Conservation (phyloP, 1,139 yeast genomes). For the Geotrichum fermentans region DNA sequence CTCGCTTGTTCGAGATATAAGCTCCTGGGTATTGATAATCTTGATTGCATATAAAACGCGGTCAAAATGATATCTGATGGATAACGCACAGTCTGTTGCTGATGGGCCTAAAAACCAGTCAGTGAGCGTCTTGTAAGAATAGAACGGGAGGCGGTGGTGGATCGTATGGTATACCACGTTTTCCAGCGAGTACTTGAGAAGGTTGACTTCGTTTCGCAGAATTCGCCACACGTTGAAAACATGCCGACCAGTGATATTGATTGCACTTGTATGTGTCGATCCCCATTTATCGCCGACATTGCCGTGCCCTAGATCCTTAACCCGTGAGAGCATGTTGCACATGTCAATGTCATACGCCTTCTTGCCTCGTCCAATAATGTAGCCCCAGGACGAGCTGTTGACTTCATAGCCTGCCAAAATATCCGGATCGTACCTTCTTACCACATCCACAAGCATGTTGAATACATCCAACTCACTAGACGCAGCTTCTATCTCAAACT, state of each 20-base stretch:
- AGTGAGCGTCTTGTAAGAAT: conserved; percentile 48
- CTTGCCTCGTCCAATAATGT: conserved; percentile 61
- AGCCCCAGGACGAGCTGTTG: conserved; percentile 84
- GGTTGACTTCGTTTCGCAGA: conserved; percentile 55
- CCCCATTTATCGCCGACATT: conserved; percentile 77
- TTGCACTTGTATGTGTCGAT: conserved; percentile 66
- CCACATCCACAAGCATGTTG: conserved; percentile 49
- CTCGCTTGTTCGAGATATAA: conserved; percentile 69
- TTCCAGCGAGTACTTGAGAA: conserved; percentile 71
- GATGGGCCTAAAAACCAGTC: conserved; percentile 42
- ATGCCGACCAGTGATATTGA: conserved; percentile 72
- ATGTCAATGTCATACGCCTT: conserved; percentile 49
- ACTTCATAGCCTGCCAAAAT: conserved; percentile 81
- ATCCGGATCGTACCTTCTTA: conserved; percentile 75
- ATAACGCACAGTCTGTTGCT: conserved; percentile 35
- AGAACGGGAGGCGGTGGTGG: conserved; percentile 64
- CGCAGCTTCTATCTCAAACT: conserved; percentile 27
- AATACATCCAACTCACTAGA: conserved; percentile 53
- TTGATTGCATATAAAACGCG: conserved; percentile 48
- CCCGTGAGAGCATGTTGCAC: conserved; percentile 45
- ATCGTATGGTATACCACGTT: conserved; percentile 64
- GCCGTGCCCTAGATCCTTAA: conserved; percentile 33
- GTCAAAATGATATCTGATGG: conserved; percentile 50
- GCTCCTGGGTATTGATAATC: conserved; percentile 58
- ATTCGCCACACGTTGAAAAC: conserved; percentile 80